phyloP scores from a whole-genome alignment of 202 grass and related monocot genomes.

The Eragrostis tef region DNA sequence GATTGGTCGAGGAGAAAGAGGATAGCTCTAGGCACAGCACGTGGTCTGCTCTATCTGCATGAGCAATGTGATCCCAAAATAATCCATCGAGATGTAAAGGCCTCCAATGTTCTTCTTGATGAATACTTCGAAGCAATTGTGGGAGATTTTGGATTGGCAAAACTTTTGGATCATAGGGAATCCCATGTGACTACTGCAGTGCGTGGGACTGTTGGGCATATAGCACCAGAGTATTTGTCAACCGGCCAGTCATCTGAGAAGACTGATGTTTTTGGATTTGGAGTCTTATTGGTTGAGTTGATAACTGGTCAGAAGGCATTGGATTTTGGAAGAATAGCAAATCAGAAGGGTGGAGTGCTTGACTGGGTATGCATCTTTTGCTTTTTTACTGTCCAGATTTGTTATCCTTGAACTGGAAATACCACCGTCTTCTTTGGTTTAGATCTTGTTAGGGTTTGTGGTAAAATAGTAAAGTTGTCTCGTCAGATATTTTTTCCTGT shows the following conservation, averaged over 20 bases:
- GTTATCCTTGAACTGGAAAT: background rate
- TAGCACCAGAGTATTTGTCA: constrained; percentile 94
- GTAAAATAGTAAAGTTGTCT: constrained; percentile 5
- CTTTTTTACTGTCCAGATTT: background rate
- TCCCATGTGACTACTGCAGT: constrained; percentile 97
- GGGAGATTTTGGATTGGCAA: constrained; percentile 93
- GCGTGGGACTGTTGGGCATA: constrained; percentile 90
- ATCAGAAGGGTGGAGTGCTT: constrained; percentile 85
- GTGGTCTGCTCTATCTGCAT: constrained; percentile 87
- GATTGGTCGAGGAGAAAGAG: constrained; percentile 91
- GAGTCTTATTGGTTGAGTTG: constrained; percentile 88
- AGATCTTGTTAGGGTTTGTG: background rate
- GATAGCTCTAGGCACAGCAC: constrained; percentile 88
- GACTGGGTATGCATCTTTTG: constrained; percentile 65
- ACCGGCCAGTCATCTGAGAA: constrained; percentile 97
- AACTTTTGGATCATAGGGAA: constrained; percentile 88
- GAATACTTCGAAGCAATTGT: constrained; percentile 97
- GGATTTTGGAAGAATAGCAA: constrained; percentile 84
- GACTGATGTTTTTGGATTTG: constrained; percentile 97
- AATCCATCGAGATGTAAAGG: constrained; percentile 96
- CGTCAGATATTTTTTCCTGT: background rate
- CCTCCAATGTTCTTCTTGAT: constrained; percentile 95
- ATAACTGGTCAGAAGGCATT: constrained; percentile 94
- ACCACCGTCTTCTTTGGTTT: background rate
- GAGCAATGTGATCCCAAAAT: constrained; percentile 97